Percentiles rank a stretch among this genome's conserved stretches.
phyloP scores from a whole-genome alignment of 495 filamentous ascomycete species.

The Penicillium paxilli region DNA sequence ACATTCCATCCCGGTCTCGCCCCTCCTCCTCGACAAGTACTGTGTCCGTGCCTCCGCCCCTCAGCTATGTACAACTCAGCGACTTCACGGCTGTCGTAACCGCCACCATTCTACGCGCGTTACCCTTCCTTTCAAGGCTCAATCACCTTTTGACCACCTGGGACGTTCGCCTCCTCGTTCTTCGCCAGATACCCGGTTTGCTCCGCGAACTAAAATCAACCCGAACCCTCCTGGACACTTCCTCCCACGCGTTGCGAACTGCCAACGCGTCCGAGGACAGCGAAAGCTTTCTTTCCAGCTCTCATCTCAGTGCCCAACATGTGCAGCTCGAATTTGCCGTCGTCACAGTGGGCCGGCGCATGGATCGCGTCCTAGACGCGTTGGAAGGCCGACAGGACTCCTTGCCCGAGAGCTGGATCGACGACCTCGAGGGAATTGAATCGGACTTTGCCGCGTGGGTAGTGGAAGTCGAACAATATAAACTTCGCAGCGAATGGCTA shows the following conservation, averaged over 20 bases:
- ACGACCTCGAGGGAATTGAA: constrained; percentile 78
- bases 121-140: constrained; percentile 78
- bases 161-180: constrained; percentile 71
- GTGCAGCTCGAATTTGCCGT: constrained; percentile 68
- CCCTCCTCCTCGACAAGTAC: constrained; percentile 54
- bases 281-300: constrained; percentile 34
- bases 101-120: constrained; percentile 78
- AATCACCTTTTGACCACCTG: constrained; percentile 69
- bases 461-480: constrained; percentile 48
- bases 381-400: constrained; percentile 82
- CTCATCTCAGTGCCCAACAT: constrained; percentile 62
- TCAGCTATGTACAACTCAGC: constrained; percentile 63
- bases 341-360: constrained; percentile 62
- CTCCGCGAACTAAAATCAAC: constrained; percentile 64
- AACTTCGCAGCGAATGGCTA: constrained; percentile 46
- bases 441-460: constrained; percentile 79
- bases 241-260: constrained; percentile 57
- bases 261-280: constrained; percentile 16
- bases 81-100: constrained; percentile 89
- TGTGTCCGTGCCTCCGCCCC: constrained; percentile 53
- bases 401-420: constrained; percentile 84
- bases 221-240: constrained; percentile 61
- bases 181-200: constrained; percentile 69
- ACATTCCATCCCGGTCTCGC: constrained; percentile 59
- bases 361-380: constrained; percentile 82